These are phyloP conservation scores for Phytophthora citricola DNA, from an alignment of 352 stramenopile species.

Conservation along the genomic window DNA sequence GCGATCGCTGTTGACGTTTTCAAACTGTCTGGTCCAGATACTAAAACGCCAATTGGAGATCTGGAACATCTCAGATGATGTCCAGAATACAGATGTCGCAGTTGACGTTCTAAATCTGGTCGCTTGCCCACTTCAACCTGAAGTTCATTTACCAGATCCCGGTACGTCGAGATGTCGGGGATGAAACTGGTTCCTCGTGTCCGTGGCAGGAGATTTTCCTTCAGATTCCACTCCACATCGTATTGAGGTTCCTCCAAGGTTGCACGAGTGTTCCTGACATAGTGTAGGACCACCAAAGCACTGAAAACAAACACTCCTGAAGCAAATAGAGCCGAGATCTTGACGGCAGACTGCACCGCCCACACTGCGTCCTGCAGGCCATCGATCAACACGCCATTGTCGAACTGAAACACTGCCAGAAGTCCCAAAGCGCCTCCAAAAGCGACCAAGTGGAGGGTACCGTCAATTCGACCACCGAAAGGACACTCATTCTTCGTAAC, in stretches of 20 bases:
- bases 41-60: slow-evolving; percentile 35
- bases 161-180: slow-evolving; percentile 15
- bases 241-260: neutral
- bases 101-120: slow-evolving; percentile 21
- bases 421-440: slow-evolving; percentile 24
- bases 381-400: slow-evolving; percentile 15
- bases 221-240: slow-evolving; percentile 9
- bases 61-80: slow-evolving; percentile 4
- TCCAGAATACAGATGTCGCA: slow-evolving; percentile 3
- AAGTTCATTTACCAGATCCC: slow-evolving; percentile 20
- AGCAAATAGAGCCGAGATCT: slow-evolving; percentile 16
- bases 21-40: slow-evolving; percentile 42
- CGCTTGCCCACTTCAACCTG: slow-evolving; percentile 10
- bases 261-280: neutral
- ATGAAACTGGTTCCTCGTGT: neutral
- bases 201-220: slow-evolving; percentile 12
- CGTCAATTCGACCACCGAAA: slow-evolving; percentile 6
- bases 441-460: slow-evolving; percentile 16
- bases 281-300: neutral
- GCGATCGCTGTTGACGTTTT: slow-evolving; percentile 28
- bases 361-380: slow-evolving; percentile 20
- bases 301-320: slow-evolving; percentile 11
- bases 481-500: slow-evolving; percentile 5
- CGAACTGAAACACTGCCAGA: slow-evolving; percentile 16
- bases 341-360: slow-evolving; percentile 16